phyloP scores from a whole-genome alignment of 148 eudicot genomes.

The Spergularia marina region DNA sequence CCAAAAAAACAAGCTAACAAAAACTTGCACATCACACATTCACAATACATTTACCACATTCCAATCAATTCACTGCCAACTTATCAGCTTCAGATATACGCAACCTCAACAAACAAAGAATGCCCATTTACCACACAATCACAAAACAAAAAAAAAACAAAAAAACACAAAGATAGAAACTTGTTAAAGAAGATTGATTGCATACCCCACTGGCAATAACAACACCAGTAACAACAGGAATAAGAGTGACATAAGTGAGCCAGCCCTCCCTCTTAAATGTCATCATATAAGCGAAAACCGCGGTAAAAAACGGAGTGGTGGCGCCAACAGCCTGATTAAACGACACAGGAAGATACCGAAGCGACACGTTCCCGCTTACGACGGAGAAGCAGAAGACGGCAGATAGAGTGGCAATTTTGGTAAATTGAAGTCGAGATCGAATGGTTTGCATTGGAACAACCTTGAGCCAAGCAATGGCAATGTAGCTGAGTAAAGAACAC shows the following conservation, averaged over 20 bases:
- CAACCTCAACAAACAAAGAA: neutral
- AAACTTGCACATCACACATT: neutral
- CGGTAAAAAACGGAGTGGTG: conserved; percentile 84
- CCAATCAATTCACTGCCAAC: neutral
- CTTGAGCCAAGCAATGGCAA: conserved; percentile 65
- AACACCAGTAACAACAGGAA: conserved; percentile 81
- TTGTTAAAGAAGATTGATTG: neutral
- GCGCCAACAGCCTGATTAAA: conserved; percentile 83
- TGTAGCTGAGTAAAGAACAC: conserved; percentile 71
- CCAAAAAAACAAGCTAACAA: neutral
- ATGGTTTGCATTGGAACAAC: conserved; percentile 67
- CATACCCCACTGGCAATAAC: conserved; percentile 88
- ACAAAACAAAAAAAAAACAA: neutral
- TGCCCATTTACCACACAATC: neutral
- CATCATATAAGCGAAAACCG: conserved; percentile 70
- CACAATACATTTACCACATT: neutral
- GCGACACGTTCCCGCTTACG: conserved; percentile 72
- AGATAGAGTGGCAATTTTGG: conserved; percentile 60
- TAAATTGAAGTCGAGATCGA: conserved; percentile 62
- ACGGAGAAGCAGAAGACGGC: conserved; percentile 68
- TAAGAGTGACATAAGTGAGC: conserved; percentile 58
- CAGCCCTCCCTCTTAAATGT: conserved; percentile 67
- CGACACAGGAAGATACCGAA: conserved; percentile 68
- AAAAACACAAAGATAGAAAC: neutral
- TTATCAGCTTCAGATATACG: neutral